A percentile compares a stretch with the other conserved stretches of the same genome.
These are phyloP conservation scores for Amyloporia xantha DNA, from an alignment of 768 basidiomycete genomes.

Conservation along the genomic window DNA sequence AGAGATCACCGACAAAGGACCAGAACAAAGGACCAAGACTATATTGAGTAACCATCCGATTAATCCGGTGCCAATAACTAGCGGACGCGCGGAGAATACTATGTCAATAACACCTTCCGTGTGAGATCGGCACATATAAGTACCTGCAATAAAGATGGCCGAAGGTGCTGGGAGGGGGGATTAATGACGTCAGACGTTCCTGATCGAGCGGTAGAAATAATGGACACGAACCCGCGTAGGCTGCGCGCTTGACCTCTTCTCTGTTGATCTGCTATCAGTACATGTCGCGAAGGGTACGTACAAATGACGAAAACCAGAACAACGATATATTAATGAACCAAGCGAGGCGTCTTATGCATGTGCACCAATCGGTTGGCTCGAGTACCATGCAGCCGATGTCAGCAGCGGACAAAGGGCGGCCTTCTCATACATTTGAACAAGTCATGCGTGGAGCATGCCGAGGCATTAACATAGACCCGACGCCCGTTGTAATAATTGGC, in stretches of 20 bases:
- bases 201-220: background rate
- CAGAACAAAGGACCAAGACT: constrained; percentile 78
- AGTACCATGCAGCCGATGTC: no score
- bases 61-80: constrained; percentile 68
- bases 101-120: background rate
- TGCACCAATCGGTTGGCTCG: no score
- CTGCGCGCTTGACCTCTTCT: constrained; percentile 75
- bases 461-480: no score
- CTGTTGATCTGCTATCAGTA: constrained; percentile 28
- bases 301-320: no score
- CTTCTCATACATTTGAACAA: no score
- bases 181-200: background rate
- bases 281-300: no score
- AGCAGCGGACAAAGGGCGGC: no score
- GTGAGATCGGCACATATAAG: background rate
- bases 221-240: constrained; percentile 52
- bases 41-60: constrained; percentile 88
- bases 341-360: no score
- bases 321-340: no score
- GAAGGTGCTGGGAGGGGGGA: constrained; percentile 34
- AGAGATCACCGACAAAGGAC: constrained; percentile 49
- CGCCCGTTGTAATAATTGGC: no score
- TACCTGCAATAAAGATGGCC: constrained; percentile 54
- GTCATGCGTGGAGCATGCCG: no score
- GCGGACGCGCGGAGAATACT: background rate